These are phyloP conservation scores for Secale cereale DNA, from an alignment of 176 grass and related monocot species.

Conservation along the genomic window DNA sequence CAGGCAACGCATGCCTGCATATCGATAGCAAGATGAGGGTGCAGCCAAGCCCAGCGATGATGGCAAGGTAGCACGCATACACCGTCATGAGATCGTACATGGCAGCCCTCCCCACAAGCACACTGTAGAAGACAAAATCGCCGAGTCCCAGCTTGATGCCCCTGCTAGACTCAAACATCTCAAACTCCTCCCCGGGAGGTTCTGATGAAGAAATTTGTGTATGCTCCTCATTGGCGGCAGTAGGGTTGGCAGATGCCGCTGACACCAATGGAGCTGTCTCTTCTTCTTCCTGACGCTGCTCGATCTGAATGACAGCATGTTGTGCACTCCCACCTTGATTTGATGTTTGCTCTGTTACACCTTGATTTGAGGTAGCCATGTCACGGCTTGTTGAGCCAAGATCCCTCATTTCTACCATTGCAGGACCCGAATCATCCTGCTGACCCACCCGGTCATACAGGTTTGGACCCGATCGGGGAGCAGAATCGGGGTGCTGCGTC, in stretches of 20 bases:
- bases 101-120: constrained; percentile 90
- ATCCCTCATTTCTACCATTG: constrained; percentile 49
- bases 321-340: constrained; percentile 34
- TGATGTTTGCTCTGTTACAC: neutral
- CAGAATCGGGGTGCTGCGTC: constrained; percentile 43
- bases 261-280: constrained; percentile 51
- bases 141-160: constrained; percentile 91
- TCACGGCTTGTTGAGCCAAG: constrained; percentile 1
- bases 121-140: constrained; percentile 97
- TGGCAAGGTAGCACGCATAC: constrained; percentile 98
- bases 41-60: constrained; percentile 95
- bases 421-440: constrained; percentile 23
- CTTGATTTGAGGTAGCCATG: neutral
- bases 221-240: constrained; percentile 9
- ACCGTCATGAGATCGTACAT: constrained; percentile 99
- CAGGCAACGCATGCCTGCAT: constrained; percentile 76
- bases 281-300: constrained; percentile 44
- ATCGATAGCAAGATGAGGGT: constrained; percentile 90
- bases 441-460: constrained; percentile 28
- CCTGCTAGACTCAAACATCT: constrained; percentile 71
- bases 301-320: constrained; percentile 46
- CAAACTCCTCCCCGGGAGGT: constrained; percentile 50
- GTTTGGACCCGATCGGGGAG: neutral
- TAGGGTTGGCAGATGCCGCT: constrained; percentile 12
- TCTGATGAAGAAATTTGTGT: constrained; percentile 20